Conservation (phyloP, 2,329 filamentous ascomycete species). For the Phyllosticta paracitricarpa region DNA sequence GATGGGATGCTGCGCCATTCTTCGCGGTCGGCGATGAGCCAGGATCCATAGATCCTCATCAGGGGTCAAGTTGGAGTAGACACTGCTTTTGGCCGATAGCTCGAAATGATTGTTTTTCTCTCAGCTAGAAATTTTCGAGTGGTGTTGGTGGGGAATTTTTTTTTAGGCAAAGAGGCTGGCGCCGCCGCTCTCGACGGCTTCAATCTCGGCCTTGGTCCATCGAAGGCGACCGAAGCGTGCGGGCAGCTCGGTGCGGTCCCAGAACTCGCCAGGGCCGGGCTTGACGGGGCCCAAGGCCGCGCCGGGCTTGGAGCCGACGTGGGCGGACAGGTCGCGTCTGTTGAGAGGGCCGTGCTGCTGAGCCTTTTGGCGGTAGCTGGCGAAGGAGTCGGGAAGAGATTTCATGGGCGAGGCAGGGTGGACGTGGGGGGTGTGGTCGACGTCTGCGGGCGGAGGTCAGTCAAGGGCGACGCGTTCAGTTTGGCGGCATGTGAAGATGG, state of each 20-base stretch:
- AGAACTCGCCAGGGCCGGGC: constrained; percentile 64
- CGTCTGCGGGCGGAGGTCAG: constrained; percentile 37
- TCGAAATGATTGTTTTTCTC: not conserved
- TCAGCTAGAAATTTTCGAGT: not conserved
- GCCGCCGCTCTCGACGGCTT: constrained; percentile 88
- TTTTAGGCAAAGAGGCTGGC: constrained; percentile 52
- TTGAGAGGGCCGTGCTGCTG: constrained; percentile 66
- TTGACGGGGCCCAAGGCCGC: constrained; percentile 61
- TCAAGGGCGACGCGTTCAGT: not conserved
- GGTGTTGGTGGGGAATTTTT: not conserved
- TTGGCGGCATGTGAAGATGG: constrained; percentile 11
- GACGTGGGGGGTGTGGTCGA: constrained; percentile 64
- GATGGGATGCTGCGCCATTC: not conserved
- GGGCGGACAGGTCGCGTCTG: constrained; percentile 22
- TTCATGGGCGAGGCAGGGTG: constrained; percentile 63
- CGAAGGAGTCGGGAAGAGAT: constrained; percentile 59
- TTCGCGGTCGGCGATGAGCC: not conserved
- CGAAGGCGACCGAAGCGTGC: constrained; percentile 66
- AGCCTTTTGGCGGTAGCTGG: constrained; percentile 65
- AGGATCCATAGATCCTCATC: not conserved
- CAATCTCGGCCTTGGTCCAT: constrained; percentile 77
- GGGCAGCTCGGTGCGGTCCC: constrained; percentile 84
- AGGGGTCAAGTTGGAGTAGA: not conserved
- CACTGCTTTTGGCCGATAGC: not conserved
- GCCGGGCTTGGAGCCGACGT: constrained; percentile 54